Conservation (phyloP, 345 rosid species). For the Brassica nigra region DNA sequence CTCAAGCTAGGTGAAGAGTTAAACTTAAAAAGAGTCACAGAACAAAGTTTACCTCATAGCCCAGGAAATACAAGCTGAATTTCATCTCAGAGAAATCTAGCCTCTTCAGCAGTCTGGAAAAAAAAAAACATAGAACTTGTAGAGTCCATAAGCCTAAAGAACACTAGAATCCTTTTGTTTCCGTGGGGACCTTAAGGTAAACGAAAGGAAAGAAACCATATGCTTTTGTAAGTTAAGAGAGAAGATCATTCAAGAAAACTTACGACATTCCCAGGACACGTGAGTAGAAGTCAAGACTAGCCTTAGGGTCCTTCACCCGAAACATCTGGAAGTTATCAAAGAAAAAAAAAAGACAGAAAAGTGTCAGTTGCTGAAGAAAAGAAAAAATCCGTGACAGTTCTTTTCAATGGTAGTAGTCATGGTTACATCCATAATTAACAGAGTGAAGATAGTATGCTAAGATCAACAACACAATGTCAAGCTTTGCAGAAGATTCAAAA, state of each 20-base stretch:
- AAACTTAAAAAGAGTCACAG: background rate
- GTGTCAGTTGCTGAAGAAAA: background rate
- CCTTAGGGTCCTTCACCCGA: constrained; percentile 92
- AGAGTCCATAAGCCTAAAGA: constrained; percentile 8
- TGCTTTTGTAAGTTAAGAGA: background rate
- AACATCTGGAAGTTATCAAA: constrained; percentile 62
- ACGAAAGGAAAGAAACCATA: background rate
- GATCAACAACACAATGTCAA: constrained; percentile 3
- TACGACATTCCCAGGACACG: constrained; percentile 97
- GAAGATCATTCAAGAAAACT: constrained; percentile 38
- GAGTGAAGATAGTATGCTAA: background rate
- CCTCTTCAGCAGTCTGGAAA: constrained; percentile 76
- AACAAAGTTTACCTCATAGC: constrained; percentile 75
- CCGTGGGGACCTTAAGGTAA: constrained; percentile 1
- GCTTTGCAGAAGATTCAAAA: background rate
- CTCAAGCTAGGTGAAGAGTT: background rate
- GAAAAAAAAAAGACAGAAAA: background rate
- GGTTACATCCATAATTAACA: background rate
- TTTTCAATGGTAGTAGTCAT: background rate
- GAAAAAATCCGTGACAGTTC: background rate
- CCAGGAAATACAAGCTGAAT: constrained; percentile 85
- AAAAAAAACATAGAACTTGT: background rate
- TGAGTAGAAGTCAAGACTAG: constrained; percentile 85
- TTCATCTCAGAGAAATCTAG: constrained; percentile 88
- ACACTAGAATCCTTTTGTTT: background rate